Evolutionary conservation across 108 stramenopile species (phyloP).

Genomic region (Craspedostauros australis): DNA sequence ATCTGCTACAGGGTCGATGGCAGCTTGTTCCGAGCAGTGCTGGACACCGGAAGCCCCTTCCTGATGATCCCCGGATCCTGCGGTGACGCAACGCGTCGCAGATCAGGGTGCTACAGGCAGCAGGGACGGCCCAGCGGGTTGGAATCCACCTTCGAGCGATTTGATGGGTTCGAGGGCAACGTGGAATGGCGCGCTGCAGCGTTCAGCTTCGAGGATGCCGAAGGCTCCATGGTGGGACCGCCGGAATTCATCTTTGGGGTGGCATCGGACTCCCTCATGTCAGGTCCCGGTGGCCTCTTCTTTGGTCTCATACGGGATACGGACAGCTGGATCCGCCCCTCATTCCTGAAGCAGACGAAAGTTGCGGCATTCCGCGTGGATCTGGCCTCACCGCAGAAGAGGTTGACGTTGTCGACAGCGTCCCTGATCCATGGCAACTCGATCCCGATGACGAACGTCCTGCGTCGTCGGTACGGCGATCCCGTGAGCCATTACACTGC

Average conservation of each 20-base stretch:
- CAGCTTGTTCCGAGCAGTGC: conserved; percentile 38
- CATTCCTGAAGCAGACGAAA: conserved; percentile 52
- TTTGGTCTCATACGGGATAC: conserved; percentile 57
- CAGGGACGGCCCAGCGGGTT: conserved; percentile 24
- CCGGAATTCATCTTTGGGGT: conserved; percentile 50
- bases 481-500: conserved; percentile 56
- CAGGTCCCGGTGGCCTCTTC: conserved; percentile 60
- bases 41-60: conserved; percentile 59
- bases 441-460: conserved; percentile 39
- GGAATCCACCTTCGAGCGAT: conserved; percentile 38
- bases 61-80: conserved; percentile 46
- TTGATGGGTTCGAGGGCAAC: conserved; percentile 53
- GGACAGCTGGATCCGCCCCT: conserved; percentile 50
- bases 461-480: conserved; percentile 41
- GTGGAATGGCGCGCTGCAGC: conserved; percentile 50
- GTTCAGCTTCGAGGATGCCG: conserved; percentile 32
- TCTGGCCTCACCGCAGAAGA: conserved; percentile 5
- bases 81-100: conserved; percentile 19
- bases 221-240: conserved; percentile 3
- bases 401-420: conserved; percentile 38
- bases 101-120: conserved; percentile 43
- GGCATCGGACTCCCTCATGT: conserved; percentile 31
- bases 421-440: conserved; percentile 28
- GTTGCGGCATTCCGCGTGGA: conserved; percentile 38
- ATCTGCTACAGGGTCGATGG: conserved; percentile 39